phyloP scores from a whole-genome alignment of 371 early-diverging fungal genomes.

The Lichtheimia corymbifera region DNA sequence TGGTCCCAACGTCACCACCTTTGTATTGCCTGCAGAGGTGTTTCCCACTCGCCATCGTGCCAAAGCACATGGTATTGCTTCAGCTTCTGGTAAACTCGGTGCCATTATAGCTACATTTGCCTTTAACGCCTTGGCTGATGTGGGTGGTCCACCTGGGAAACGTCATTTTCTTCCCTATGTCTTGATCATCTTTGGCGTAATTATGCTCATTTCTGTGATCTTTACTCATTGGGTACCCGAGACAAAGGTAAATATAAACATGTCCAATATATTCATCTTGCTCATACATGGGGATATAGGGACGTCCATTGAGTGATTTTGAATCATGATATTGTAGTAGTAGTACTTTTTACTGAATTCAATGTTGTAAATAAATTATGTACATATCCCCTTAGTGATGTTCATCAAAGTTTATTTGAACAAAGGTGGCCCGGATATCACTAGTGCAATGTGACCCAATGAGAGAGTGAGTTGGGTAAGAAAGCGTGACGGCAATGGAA shows the following conservation, averaged over 20 bases:
- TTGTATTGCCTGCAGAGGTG: slow-evolving; percentile 41
- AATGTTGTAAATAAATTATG: no score
- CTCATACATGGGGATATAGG: neutral
- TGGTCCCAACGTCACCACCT: slow-evolving; percentile 58
- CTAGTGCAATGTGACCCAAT: no score
- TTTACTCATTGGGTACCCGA: slow-evolving; percentile 28
- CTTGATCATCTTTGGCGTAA: slow-evolving; percentile 26
- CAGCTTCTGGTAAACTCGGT: slow-evolving; percentile 69
- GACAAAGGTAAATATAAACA: slow-evolving; percentile 14
- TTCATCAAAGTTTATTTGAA: no score
- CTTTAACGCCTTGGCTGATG: slow-evolving; percentile 50
- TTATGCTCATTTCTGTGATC: slow-evolving; percentile 23
- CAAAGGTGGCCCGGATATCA: no score
- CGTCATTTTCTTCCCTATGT: slow-evolving; percentile 20
- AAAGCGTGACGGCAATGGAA: no score
- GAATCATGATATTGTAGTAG: neutral
- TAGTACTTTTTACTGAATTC: no score
- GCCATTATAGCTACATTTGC: slow-evolving; percentile 62
- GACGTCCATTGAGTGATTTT: neutral
- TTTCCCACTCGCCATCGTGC: slow-evolving; percentile 64
- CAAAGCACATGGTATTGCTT: slow-evolving; percentile 69
- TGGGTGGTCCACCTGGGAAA: slow-evolving; percentile 37
- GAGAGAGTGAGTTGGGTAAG: no score
- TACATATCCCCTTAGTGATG: no score
- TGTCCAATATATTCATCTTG: neutral